Evolutionary conservation across 1,284 basidiomycete species (phyloP).

Genomic region (Heliocybe sulcata): DNA sequence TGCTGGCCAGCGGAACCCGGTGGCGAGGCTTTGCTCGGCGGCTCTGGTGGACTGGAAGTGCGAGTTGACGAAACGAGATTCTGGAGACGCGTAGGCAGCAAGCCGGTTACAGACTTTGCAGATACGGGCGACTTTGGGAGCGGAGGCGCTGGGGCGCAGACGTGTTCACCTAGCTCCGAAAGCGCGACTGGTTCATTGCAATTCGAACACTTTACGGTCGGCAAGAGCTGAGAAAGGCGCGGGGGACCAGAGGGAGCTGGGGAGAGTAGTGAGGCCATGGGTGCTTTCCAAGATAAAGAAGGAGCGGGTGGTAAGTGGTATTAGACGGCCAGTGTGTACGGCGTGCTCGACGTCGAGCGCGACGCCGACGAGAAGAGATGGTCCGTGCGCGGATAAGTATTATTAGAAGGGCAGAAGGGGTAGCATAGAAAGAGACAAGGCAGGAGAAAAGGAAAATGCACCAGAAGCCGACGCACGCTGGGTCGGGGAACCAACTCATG

Average conservation of each 20-base stretch:
- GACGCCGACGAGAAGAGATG: not conserved
- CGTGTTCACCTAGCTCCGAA: constrained; percentile 64
- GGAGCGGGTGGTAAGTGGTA: not conserved
- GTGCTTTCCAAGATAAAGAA: not conserved
- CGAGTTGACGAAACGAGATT: not conserved
- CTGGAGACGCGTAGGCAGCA: constrained; percentile 8
- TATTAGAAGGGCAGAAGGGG: not conserved
- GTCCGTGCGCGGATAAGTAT: not conserved
- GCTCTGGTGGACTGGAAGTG: not conserved
- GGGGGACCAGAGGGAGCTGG: constrained; percentile 9
- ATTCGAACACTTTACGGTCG: constrained; percentile 76
- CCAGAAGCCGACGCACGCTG: not conserved
- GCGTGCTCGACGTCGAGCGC: not conserved
- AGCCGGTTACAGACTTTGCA: constrained; percentile 25
- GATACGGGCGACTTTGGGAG: constrained; percentile 27
- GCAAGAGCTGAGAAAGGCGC: constrained; percentile 71
- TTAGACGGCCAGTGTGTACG: constrained; percentile 1
- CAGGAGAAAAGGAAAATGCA: constrained; percentile 1
- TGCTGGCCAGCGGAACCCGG: constrained; percentile 10
- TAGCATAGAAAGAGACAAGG: not conserved
- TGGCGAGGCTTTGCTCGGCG: not conserved
- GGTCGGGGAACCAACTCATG: not conserved
- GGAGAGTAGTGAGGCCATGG: not conserved
- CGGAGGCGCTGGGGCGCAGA: constrained; percentile 47
- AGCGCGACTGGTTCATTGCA: constrained; percentile 67